phyloP scores from a whole-genome alignment of 257 asterid genomes.

The Ophiorrhiza pumila region DNA sequence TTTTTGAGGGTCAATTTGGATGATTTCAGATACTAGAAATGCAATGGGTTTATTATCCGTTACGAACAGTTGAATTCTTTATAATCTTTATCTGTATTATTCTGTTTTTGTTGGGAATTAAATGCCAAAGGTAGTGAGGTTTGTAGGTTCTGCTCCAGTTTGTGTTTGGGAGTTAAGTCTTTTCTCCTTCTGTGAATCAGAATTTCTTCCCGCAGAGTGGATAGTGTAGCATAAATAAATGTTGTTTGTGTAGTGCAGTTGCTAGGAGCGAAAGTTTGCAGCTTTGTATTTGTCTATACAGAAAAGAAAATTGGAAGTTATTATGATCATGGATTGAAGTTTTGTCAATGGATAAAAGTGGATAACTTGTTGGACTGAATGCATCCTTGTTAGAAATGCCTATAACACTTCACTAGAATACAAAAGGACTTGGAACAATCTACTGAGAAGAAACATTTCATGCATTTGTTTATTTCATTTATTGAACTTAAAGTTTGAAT shows the following conservation, averaged over 20 bases:
- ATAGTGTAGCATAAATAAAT: not conserved
- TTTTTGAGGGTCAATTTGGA: not conserved
- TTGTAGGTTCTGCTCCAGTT: not conserved
- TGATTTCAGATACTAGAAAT: not conserved
- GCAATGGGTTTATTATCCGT: not conserved
- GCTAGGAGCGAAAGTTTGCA: not conserved
- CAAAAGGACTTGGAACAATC: not conserved
- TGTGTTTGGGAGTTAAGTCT: not conserved
- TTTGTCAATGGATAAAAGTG: not conserved
- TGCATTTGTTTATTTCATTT: not conserved
- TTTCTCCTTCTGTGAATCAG: too few species aligned
- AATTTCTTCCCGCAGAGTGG: too few species aligned
- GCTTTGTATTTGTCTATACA: not conserved
- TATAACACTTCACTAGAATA: not conserved
- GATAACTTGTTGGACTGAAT: not conserved
- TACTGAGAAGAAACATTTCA: not conserved
- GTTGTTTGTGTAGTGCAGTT: not conserved
- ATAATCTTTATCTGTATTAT: not conserved
- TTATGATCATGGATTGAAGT: not conserved
- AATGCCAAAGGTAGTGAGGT: not conserved
- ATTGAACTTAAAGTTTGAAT: not conserved
- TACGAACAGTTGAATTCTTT: not conserved
- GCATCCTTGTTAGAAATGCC: not conserved
- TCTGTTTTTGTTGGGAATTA: not conserved
- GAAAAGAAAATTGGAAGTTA: not conserved